Evolutionary conservation across 768 basidiomycete species (phyloP), one percentile per base, ranked within the genome.

Genomic region (Tylopilus rubrobrunneus): DNA sequence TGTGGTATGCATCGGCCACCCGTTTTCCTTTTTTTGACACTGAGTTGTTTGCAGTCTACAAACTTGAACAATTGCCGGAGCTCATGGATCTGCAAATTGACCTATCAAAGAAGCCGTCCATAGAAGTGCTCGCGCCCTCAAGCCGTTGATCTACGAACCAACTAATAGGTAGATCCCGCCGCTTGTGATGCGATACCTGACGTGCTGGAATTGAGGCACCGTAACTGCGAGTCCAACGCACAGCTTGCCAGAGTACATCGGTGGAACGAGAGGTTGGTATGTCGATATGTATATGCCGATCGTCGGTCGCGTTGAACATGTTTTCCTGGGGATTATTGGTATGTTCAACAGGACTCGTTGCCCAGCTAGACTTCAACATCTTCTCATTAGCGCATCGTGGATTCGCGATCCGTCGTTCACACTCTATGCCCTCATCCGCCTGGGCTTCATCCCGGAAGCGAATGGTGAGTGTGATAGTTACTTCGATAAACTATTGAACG

Each of bases 171-270:
- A 15, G 9, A 19, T 21, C 14, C 17, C 15, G 7, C 1, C 9
- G 9, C 14, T 23, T 9, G 10, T 9, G 14, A 31, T 2, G 40
- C 7, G 42, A 49, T 36, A 44, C 31, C 28, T 48, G 12, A 51
- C 21, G 33, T 21, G 48, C n/a, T 17, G 49, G 52, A 51, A 58
- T 27, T 51, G 65, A 77, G 92, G 94, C 23, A 94, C 95, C 2
- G 88, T 97, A 45, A 87, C 97, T 7, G 96, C 96, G 0, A 93
- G 92, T 57, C 93, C 96, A 1, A 98, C 95, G 0, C 98, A 98
- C 72, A 92, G 90, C 57, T 74, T 98, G 11, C 95, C 95, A 0
- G 95, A 97, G 66, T 87, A 84, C 56, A 89, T 97, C 31, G 94
- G 94, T 0, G 94, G 94, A 1, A 84, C 84, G 1, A 76, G 94